These are phyloP conservation scores for Colletotrichum agaves DNA, from an alignment of 2,329 filamentous ascomycete genomes.

Conservation along the genomic window DNA sequence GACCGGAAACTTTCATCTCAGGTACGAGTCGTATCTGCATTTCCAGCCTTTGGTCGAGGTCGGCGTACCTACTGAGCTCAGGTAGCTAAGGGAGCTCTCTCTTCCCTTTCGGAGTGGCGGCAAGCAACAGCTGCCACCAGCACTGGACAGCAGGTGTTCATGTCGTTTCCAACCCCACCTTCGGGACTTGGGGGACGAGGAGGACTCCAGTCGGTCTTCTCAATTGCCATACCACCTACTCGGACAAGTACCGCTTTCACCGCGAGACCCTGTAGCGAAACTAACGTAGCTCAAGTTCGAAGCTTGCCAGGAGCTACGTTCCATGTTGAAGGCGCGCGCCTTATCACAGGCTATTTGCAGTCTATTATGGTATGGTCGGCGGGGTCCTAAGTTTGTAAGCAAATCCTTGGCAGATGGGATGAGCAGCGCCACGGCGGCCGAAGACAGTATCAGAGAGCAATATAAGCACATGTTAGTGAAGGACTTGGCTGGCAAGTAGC, in stretches of 20 bases:
- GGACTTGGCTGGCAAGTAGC: conserved; percentile 24
- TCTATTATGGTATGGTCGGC: background rate
- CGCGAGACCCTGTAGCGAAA: conserved; percentile 26
- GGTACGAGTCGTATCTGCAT: conserved; percentile 36
- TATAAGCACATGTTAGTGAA: background rate
- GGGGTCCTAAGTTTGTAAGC: background rate
- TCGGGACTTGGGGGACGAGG: conserved; percentile 1
- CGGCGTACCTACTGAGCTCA: too few relatives aligned
- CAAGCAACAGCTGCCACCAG: background rate
- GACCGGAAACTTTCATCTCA: conserved; percentile 29
- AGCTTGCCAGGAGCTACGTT: conserved; percentile 34
- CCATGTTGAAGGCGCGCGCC: conserved; percentile 28
- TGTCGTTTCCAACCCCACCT: conserved; percentile 33
- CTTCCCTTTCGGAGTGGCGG: background rate
- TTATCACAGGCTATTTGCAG: conserved; percentile 13
- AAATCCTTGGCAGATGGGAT: background rate
- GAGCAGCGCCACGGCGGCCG: conserved; percentile 3
- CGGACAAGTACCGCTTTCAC: conserved; percentile 14
- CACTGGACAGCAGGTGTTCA: conserved; percentile 24
- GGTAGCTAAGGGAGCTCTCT: background rate
- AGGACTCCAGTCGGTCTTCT: background rate
- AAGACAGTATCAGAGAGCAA: background rate
- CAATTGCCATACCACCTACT: too few relatives aligned
- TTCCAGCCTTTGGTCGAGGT: background rate
- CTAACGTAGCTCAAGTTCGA: conserved; percentile 32